These are phyloP conservation scores for Gnaphalium uliginosum DNA, from an alignment of 129 eudicot genomes.

Conservation along the genomic window DNA sequence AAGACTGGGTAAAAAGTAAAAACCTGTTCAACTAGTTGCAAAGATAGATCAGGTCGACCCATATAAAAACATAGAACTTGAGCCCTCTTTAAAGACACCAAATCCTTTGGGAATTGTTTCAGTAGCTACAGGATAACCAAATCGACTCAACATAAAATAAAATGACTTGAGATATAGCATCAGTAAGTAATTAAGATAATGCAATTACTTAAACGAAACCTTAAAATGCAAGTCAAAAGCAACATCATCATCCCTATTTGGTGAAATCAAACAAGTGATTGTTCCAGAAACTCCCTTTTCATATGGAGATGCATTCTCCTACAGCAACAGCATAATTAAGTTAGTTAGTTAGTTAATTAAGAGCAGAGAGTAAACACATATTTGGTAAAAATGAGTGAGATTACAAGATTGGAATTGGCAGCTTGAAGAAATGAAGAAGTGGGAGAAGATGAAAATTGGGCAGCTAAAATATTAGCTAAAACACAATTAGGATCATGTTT, in stretches of 20 bases:
- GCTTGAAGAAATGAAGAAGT: slow-evolving; percentile 50
- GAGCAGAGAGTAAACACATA: not conserved
- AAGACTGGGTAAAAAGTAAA: not conserved
- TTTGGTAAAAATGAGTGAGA: not conserved
- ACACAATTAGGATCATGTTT: slow-evolving; percentile 66
- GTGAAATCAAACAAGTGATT: slow-evolving; percentile 52
- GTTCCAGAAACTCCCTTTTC: slow-evolving; percentile 80
- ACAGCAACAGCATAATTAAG: not conserved
- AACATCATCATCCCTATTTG: slow-evolving; percentile 79
- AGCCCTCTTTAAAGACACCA: slow-evolving; percentile 78
- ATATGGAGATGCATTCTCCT: slow-evolving; percentile 74
- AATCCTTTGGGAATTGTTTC: slow-evolving; percentile 77
- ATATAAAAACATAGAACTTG: slow-evolving; percentile 85
- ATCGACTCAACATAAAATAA: not conserved
- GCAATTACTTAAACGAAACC: slow-evolving; percentile 33
- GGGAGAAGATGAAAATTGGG: slow-evolving; percentile 52
- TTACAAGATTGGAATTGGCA: slow-evolving; percentile 65
- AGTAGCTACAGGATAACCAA: slow-evolving; percentile 43
- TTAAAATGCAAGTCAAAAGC: slow-evolving; percentile 65
- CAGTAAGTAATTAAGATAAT: not conserved
- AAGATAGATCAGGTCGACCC: slow-evolving; percentile 82
- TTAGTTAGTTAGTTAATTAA: not conserved
- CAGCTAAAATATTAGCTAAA: slow-evolving; percentile 78
- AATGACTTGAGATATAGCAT: not conserved
- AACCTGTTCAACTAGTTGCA: slow-evolving; percentile 85